Evolutionary conservation across 2,329 filamentous ascomycete species (phyloP).

Genomic region (Pseudogymnoascus sp.): DNA sequence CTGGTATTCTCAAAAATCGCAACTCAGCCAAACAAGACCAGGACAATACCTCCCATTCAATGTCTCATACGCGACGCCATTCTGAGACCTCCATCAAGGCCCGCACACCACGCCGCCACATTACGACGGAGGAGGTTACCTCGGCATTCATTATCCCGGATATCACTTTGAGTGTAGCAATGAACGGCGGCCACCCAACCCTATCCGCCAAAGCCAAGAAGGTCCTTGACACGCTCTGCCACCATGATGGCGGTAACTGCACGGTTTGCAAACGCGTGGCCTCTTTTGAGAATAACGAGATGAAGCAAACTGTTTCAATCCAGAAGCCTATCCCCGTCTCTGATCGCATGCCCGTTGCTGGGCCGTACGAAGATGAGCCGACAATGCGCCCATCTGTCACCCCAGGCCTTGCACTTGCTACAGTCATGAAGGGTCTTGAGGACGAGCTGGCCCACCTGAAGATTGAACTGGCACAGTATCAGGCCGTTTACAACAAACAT

Average conservation of each 20-base stretch:
- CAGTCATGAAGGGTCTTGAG: slow-evolving; percentile 75
- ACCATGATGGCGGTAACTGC: slow-evolving; percentile 52
- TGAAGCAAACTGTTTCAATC: slow-evolving; percentile 53
- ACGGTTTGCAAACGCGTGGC: slow-evolving; percentile 51
- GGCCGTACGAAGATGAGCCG: slow-evolving; percentile 42
- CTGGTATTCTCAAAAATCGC: slow-evolving; percentile 15
- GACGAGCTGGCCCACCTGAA: slow-evolving; percentile 76
- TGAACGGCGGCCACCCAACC: slow-evolving; percentile 35
- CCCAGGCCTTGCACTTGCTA: slow-evolving; percentile 51
- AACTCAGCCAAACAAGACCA: neutral
- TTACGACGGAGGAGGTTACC: slow-evolving; percentile 48
- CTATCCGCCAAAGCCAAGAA: slow-evolving; percentile 48
- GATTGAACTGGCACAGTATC: slow-evolving; percentile 57
- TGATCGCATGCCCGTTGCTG: slow-evolving; percentile 45
- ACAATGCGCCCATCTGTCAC: slow-evolving; percentile 50
- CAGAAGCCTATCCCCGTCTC: slow-evolving; percentile 62
- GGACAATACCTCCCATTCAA: slow-evolving; percentile 6
- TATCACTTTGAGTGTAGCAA: slow-evolving; percentile 45
- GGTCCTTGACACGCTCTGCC: slow-evolving; percentile 48
- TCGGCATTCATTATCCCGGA: slow-evolving; percentile 54
- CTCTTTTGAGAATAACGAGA: slow-evolving; percentile 33
- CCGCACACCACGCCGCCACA: slow-evolving; percentile 29
- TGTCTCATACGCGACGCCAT: slow-evolving; percentile 22
- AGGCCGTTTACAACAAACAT: slow-evolving; percentile 57
- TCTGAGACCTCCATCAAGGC: slow-evolving; percentile 29